A percentile compares a stretch with the other conserved stretches of the same genome.
Evolutionary conservation across 2,329 filamentous ascomycete genomes (phyloP).

Genomic region (Madurella mycetomatis): DNA sequence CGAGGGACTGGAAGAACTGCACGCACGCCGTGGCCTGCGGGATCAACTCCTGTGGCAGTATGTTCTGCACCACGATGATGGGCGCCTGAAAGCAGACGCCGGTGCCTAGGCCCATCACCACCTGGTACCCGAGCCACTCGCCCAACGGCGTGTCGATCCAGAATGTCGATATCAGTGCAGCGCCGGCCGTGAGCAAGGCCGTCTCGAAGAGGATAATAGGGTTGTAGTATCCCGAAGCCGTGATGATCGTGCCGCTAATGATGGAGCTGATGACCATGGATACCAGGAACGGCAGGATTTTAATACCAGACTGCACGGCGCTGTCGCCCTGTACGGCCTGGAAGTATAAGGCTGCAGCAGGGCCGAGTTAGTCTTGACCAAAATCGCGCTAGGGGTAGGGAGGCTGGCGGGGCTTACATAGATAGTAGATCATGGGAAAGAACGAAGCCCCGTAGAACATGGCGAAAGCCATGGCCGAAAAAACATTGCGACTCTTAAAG

Average conservation of each 20-base stretch:
- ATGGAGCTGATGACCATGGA: slow-evolving; percentile 40
- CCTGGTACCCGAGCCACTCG: slow-evolving; percentile 39
- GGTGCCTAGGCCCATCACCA: slow-evolving; percentile 43
- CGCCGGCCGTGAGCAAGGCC: slow-evolving; percentile 35
- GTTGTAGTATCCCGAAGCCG: slow-evolving; percentile 41
- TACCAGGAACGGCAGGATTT: slow-evolving; percentile 40
- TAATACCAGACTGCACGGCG: slow-evolving; percentile 41
- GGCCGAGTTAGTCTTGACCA: background rate
- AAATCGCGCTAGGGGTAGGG: background rate
- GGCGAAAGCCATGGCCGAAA: slow-evolving; percentile 35
- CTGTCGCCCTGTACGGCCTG: slow-evolving; percentile 40
- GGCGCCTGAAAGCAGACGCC: slow-evolving; percentile 42
- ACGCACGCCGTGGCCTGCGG: slow-evolving; percentile 41
- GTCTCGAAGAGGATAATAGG: slow-evolving; percentile 40
- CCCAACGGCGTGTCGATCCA: slow-evolving; percentile 30
- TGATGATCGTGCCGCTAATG: slow-evolving; percentile 35
- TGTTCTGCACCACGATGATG: slow-evolving; percentile 44
- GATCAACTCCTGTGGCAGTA: slow-evolving; percentile 38
- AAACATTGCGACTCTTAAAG: slow-evolving; percentile 39
- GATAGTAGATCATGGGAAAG: slow-evolving; percentile 47
- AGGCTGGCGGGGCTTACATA: background rate
- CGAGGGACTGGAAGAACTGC: slow-evolving; percentile 43
- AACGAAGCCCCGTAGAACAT: slow-evolving; percentile 45
- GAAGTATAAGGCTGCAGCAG: slow-evolving; percentile 36
- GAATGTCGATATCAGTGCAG: slow-evolving; percentile 41